Percentiles rank a stretch among this genome's conserved stretches.
phyloP scores from a whole-genome alignment of 1,284 basidiomycete genomes.

The Violaceomyces palustris region DNA sequence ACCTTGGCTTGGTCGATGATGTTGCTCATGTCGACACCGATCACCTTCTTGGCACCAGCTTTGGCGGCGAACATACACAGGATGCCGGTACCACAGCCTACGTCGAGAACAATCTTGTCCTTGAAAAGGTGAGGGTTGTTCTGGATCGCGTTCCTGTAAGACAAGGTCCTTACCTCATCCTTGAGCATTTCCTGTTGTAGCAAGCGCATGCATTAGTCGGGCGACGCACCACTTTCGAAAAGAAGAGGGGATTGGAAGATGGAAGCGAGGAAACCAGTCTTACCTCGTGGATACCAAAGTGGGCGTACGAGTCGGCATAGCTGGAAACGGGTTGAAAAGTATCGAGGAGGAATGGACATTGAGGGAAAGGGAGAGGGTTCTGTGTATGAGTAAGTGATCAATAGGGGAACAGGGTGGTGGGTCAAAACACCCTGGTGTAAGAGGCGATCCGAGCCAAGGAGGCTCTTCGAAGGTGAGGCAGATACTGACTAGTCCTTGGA shows the following conservation, averaged over 20 bases:
- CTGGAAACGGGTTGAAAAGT: conserved; percentile 1
- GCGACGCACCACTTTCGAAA: not conserved
- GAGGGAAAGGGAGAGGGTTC: no score
- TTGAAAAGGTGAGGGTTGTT: conserved; percentile 95
- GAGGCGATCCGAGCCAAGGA: no score
- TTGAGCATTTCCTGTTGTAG: conserved; percentile 99
- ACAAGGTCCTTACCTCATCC: conserved; percentile 88
- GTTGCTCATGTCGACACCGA: conserved; percentile 93
- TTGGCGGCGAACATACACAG: conserved; percentile 98
- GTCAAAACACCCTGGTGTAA: no score
- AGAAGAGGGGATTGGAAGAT: not conserved
- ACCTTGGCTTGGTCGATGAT: conserved; percentile 98
- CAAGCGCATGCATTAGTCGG: not conserved
- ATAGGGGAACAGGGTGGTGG: no score
- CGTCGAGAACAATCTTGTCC: conserved; percentile 71
- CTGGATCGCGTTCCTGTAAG: conserved; percentile 89
- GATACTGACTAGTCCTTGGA: conserved; percentile 39
- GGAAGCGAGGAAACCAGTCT: not conserved
- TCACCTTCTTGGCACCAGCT: conserved; percentile 89
- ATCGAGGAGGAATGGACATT: no score
- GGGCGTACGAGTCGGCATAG: conserved; percentile 52
- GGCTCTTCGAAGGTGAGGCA: no score
- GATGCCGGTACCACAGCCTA: conserved; percentile 97
- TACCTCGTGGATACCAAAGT: conserved; percentile 53
- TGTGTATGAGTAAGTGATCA: no score